Evolutionary conservation across 129 eudicot genomes (phyloP).

Genomic region (Artemisia annua): DNA sequence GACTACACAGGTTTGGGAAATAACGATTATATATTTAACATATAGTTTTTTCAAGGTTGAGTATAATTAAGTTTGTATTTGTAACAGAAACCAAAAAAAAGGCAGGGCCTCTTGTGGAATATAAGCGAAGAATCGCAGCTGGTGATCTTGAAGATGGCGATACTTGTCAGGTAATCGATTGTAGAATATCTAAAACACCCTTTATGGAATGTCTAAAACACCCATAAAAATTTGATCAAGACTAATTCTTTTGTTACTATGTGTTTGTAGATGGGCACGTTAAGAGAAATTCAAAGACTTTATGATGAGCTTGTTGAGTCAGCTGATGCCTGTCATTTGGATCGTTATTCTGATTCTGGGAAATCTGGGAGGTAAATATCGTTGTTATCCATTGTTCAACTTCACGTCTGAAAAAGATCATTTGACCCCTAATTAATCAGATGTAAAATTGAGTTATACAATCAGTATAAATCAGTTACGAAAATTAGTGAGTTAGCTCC

Average conservation of each 20-base stretch:
- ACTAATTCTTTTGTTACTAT: conserved; percentile 13
- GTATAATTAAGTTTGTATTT: background rate
- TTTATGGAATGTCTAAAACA: background rate
- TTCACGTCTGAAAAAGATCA: too few species aligned
- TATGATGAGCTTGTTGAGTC: conserved; percentile 86
- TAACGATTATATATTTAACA: background rate
- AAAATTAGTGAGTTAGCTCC: background rate
- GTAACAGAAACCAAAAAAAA: conserved; percentile 38
- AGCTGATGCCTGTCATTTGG: conserved; percentile 78
- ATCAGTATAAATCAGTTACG: background rate
- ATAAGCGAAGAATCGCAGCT: conserved; percentile 73
- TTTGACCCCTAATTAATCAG: background rate
- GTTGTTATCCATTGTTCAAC: background rate
- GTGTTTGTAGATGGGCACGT: conserved; percentile 62
- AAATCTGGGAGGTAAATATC: conserved; percentile 69
- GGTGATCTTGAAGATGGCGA: conserved; percentile 94
- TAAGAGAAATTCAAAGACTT: conserved; percentile 85
- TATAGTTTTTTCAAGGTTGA: background rate
- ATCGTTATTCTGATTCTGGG: conserved; percentile 78
- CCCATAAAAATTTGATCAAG: background rate
- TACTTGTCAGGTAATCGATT: conserved; percentile 60
- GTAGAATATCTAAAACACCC: conserved; percentile 2
- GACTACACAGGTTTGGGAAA: conserved; percentile 38
- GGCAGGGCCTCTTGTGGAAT: conserved; percentile 83
- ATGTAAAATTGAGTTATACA: too few species aligned